phyloP scores from a whole-genome alignment of 176 grass and related monocot species.

The Alloteropsis semialata region DNA sequence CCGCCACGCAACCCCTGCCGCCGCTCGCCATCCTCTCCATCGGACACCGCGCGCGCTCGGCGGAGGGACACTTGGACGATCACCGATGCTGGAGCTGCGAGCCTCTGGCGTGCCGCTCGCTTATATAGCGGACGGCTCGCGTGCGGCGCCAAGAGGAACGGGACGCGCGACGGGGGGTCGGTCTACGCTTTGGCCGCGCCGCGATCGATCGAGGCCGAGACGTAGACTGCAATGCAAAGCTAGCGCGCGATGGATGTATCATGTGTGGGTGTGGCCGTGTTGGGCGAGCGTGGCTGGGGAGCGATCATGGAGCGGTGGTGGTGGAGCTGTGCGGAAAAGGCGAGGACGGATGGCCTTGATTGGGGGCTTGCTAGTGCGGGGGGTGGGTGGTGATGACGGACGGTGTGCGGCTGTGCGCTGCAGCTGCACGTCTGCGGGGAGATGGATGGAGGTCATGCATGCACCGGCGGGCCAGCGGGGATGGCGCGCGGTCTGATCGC shows the following conservation, averaged over 20 bases:
- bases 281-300: neutral
- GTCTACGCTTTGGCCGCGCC: neutral
- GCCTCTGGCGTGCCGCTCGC: neutral
- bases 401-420: too few species aligned
- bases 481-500: neutral
- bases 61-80: neutral
- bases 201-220: too few species aligned
- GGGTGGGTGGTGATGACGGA: conserved; percentile 10
- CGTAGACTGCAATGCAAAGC: neutral
- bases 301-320: neutral
- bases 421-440: conserved; percentile 13
- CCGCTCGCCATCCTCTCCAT: conserved; percentile 15
- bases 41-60: neutral
- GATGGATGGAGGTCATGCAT: neutral
- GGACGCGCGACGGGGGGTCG: neutral
- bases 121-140: neutral
- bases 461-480: neutral
- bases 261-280: neutral
- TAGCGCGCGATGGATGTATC: neutral
- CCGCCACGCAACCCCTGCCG: neutral
- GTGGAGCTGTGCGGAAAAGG: conserved; percentile 3
- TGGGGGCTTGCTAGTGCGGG: neutral
- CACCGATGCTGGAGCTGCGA: neutral
- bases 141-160: conserved; percentile 1
- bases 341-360: neutral